phyloP scores from a whole-genome alignment of 2,329 filamentous ascomycete genomes.

The Corinectria fuckeliana region DNA sequence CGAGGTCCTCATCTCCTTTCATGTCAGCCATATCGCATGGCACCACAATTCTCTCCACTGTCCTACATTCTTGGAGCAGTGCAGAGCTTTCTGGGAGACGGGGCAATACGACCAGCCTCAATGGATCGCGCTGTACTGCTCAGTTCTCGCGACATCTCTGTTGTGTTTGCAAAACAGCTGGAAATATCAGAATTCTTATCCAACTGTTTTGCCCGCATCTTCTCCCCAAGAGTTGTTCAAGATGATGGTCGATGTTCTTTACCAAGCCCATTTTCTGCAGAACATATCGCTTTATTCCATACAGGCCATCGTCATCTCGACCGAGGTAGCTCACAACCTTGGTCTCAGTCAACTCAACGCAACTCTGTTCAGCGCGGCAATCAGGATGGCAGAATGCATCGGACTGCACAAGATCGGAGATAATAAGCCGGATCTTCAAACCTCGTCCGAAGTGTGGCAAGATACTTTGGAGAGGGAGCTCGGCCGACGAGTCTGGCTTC shows the following conservation, averaged over 20 bases:
- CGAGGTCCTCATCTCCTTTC: not conserved
- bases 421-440: too few relatives aligned
- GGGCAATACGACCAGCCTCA: not conserved
- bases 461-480: not conserved
- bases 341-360: slow-evolving; percentile 4
- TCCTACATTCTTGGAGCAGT: not conserved
- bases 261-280: not conserved
- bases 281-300: not conserved
- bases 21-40: slow-evolving; percentile 1
- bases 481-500: not conserved
- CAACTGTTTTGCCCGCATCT: too few relatives aligned
- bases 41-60: slow-evolving; percentile 8
- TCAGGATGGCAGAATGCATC: not conserved
- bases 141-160: not conserved
- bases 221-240: too few relatives aligned
- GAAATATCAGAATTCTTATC: too few relatives aligned
- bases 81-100: slow-evolving; percentile 3
- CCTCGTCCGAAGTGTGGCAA: not conserved
- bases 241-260: not conserved
- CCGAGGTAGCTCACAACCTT: not conserved
- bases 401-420: slow-evolving; percentile 7
- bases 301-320: slow-evolving; percentile 10
- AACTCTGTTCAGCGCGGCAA: not conserved
- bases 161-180: not conserved
- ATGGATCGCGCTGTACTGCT: slow-evolving; percentile 2